Base-by-base conservation (phyloP, 2,329 filamentous ascomycete species). In the Talaromyces sp. region DNA sequence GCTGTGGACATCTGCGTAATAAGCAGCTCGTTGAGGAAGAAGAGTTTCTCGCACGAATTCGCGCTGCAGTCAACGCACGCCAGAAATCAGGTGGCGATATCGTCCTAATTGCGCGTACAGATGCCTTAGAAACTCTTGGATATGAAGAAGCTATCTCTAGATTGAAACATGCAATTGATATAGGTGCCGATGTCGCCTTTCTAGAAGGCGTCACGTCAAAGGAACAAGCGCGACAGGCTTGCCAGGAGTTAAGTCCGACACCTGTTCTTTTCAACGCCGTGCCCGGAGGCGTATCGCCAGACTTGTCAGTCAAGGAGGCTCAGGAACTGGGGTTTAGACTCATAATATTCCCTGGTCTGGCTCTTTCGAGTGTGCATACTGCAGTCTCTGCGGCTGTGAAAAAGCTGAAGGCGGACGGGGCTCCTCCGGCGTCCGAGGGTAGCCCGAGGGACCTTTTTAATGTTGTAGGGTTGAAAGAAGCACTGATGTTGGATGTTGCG, bases 1-100 rank as follows among this genome's bases (percentile, higher is more conserved):
- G 76, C 18, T 79, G 77, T 65, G 75, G 76, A 1, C 75, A 78
- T 63, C 69, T 79, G 5, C 64, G 63, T 10, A 75, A 73, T 47
- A 79, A 76, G 68, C 47, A 69, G 33, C 58, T 73, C 5, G 68
- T 71, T 10, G 56, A 65, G 1, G 56, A 66, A 14, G 63, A 67
- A 1, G 65, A 67, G 27, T 73, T 64, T 56, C 57, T 67, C 23
- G 61, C 64, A 31, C 64, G 70, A 16, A 67, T 73, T 8, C 61
- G 64, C 10, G 70, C 69, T 1, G 69, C 69, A n/a, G 69, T 70
- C 5, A 65, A 67, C 2, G 72, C 76, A 7, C 72, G 76, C 16
- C 34, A 66, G 57, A 31, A 60, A 16, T 54, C 70, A 1, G 66
- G 65, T 10, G 68, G 68, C 14, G 72, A 75, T 56, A 74, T 75